phyloP scores from a whole-genome alignment of 2,329 filamentous ascomycete species.

The Colletotrichum sublineola region DNA sequence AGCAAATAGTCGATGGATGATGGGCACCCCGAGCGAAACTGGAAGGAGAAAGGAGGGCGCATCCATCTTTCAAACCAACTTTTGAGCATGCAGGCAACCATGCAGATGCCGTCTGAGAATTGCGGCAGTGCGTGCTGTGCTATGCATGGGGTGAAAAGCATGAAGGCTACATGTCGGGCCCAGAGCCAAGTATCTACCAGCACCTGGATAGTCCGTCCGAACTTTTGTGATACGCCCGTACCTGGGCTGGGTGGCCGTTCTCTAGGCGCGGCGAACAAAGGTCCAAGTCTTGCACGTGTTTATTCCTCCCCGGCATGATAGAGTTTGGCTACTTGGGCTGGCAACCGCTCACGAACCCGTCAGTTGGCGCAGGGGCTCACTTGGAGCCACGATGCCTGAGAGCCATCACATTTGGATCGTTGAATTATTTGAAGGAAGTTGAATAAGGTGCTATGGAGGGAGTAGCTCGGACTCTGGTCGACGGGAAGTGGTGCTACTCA shows the following conservation, averaged over 20 bases:
- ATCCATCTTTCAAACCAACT: constrained; percentile 12
- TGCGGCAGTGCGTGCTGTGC: constrained; percentile 16
- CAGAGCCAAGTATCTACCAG: constrained; percentile 26
- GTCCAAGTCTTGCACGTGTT: constrained; percentile 18
- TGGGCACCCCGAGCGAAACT: not conserved
- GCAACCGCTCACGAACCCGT: not conserved
- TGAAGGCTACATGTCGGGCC: constrained; percentile 14
- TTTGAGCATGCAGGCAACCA: not conserved
- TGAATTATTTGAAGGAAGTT: not conserved
- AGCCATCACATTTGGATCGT: not conserved
- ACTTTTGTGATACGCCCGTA: constrained; percentile 16
- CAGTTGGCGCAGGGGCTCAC: not conserved
- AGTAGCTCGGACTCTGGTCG: not conserved
- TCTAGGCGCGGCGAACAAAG: constrained; percentile 20
- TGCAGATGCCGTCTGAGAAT: constrained; percentile 39
- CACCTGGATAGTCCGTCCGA: constrained; percentile 24
- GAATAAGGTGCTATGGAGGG: constrained; percentile 12
- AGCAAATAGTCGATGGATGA: not conserved
- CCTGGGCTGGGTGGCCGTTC: constrained; percentile 6
- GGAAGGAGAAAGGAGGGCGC: constrained; percentile 1
- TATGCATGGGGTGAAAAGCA: constrained; percentile 25
- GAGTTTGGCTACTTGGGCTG: not conserved
- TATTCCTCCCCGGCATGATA: constrained; percentile 6
- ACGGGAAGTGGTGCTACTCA: not conserved
- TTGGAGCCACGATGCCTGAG: not conserved